Conservation (phyloP, 2,329 filamentous ascomycete genomes). For the Mycosphaerella sp. region DNA sequence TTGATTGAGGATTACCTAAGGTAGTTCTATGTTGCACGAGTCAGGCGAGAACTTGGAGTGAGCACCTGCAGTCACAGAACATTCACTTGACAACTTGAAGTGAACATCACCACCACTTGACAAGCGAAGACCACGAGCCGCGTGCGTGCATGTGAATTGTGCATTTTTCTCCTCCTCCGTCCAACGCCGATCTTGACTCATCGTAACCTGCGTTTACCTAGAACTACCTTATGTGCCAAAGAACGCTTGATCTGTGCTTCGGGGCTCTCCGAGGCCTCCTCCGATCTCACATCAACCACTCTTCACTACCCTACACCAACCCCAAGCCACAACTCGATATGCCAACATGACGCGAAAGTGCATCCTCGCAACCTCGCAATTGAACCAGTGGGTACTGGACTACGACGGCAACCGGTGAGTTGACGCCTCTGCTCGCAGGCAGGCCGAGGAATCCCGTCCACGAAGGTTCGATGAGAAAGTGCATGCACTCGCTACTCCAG, state of each 20-base stretch:
- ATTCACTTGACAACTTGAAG: too few species aligned
- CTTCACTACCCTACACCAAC: background rate
- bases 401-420: constrained; percentile 53
- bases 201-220: too few species aligned
- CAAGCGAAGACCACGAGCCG: background rate
- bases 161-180: too few species aligned
- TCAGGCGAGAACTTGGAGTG: background rate
- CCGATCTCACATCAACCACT: constrained; percentile 1
- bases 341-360: constrained; percentile 31
- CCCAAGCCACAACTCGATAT: background rate
- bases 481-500: too few species aligned
- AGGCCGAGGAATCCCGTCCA: too few species aligned
- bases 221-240: too few species aligned
- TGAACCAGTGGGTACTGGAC: constrained; percentile 50
- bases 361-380: constrained; percentile 41
- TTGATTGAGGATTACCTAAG: too few species aligned
- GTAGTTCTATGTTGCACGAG: background rate
- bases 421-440: background rate
- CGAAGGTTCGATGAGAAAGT: background rate
- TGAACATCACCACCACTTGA: background rate
- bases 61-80: too few species aligned
- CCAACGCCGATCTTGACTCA: constrained; percentile 6
- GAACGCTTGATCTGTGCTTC: constrained; percentile 2
- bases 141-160: background rate
- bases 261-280: background rate